These are phyloP conservation scores for Eucalyptus camaldulensis DNA, from an alignment of 345 rosid genomes.

Conservation along the genomic window DNA sequence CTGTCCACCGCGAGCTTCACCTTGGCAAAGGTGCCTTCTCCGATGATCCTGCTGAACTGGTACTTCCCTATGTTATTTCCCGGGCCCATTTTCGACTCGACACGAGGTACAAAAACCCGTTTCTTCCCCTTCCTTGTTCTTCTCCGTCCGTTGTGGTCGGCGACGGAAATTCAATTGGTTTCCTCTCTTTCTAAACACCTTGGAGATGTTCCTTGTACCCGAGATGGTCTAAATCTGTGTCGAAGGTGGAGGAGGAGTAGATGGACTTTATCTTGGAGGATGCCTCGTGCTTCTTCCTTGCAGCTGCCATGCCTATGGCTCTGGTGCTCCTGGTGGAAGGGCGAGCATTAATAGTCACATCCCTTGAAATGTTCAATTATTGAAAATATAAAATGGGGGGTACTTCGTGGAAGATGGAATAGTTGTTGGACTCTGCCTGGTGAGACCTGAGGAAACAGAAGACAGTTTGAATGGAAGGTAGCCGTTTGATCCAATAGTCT, in stretches of 20 bases:
- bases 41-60: conserved; percentile 54
- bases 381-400: background rate
- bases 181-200: background rate
- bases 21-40: conserved; percentile 87
- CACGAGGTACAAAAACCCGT: background rate
- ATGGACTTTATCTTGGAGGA: background rate
- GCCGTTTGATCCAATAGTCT: background rate
- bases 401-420: background rate
- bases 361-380: background rate
- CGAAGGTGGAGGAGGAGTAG: background rate
- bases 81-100: conserved; percentile 17
- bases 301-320: background rate
- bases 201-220: conserved; percentile 6
- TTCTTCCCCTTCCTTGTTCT: background rate
- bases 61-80: conserved; percentile 63
- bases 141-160: background rate
- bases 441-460: background rate
- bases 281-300: background rate
- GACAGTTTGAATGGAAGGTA: background rate
- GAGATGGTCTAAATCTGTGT: background rate
- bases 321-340: background rate
- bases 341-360: background rate
- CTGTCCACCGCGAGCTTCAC: conserved; percentile 76
- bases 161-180: background rate
- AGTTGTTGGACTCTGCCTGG: background rate